Percentiles rank a stretch among this genome's conserved stretches.
These are phyloP conservation scores for Stropharia rugosoannulata DNA, from an alignment of 768 basidiomycete species.

Conservation along the genomic window DNA sequence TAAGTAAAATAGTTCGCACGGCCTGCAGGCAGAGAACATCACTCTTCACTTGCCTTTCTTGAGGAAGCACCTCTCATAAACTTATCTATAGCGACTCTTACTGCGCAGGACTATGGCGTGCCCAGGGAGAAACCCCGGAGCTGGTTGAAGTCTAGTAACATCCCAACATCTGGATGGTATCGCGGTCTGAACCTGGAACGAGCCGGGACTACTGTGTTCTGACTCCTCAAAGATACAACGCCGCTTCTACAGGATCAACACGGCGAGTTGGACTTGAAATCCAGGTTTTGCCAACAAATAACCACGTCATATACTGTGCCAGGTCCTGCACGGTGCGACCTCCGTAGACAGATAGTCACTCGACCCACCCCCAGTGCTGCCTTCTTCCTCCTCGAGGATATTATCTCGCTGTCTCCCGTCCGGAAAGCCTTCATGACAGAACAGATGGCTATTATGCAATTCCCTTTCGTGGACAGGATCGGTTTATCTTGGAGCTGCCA, in stretches of 20 bases:
- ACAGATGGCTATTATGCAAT: neutral
- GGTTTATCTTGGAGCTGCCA: slow-evolving; percentile 2
- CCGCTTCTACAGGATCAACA: neutral
- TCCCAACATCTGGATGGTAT: neutral
- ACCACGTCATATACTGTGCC: too few relatives aligned
- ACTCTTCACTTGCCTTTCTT: too few relatives aligned
- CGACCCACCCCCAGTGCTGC: neutral
- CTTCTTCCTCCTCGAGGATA: neutral
- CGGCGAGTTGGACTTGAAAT: neutral
- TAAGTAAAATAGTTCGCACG: too few relatives aligned
- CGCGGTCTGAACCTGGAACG: neutral
- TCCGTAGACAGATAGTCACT: neutral
- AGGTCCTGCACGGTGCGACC: too few relatives aligned
- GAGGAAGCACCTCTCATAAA: too few relatives aligned
- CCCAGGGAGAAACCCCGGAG: neutral
- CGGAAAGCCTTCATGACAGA: too few relatives aligned
- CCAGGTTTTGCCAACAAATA: neutral
- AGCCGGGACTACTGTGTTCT: neutral
- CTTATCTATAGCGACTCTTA: too few relatives aligned
- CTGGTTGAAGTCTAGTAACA: neutral
- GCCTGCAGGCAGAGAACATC: too few relatives aligned
- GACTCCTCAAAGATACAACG: neutral
- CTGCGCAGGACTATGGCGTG: too few relatives aligned
- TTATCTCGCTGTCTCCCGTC: neutral
- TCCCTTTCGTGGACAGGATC: neutral